phyloP scores from a whole-genome alignment of 2,329 filamentous ascomycete species.

The Blastomyces emzantsi region DNA sequence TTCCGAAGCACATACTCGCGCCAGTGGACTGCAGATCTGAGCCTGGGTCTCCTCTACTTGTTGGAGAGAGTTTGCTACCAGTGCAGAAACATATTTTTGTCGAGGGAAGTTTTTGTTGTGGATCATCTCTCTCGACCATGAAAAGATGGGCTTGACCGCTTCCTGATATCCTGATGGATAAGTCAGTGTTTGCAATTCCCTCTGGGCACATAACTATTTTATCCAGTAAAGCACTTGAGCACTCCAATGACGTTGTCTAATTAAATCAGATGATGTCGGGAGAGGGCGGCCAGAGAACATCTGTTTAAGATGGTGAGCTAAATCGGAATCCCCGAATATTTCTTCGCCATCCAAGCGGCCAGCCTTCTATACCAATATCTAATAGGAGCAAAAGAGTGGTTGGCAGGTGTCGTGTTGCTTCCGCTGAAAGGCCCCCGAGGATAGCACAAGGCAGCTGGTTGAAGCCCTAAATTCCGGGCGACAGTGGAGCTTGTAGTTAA shows the following conservation, averaged over 20 bases:
- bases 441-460: background rate
- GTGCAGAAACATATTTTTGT: no score
- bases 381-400: background rate
- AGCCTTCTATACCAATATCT: no score
- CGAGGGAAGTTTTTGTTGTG: no score
- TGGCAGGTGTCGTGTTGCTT: no score
- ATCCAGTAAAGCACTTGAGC: background rate
- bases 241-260: background rate
- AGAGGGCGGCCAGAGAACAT: background rate
- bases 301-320: no score
- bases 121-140: no score
- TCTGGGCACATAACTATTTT: background rate
- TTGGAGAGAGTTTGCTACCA: background rate
- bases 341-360: background rate
- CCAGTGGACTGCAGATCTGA: background rate
- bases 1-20: background rate
- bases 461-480: background rate
- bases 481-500: no score
- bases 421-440: no score
- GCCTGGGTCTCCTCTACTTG: background rate
- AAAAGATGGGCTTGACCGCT: no score
- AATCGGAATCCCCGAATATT: background rate
- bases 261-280: no score
- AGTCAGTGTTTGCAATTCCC: background rate
- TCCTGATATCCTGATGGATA: background rate